Base-by-base conservation (phyloP, 2,329 filamentous ascomycete species). In the Cordyceps militaris region DNA sequence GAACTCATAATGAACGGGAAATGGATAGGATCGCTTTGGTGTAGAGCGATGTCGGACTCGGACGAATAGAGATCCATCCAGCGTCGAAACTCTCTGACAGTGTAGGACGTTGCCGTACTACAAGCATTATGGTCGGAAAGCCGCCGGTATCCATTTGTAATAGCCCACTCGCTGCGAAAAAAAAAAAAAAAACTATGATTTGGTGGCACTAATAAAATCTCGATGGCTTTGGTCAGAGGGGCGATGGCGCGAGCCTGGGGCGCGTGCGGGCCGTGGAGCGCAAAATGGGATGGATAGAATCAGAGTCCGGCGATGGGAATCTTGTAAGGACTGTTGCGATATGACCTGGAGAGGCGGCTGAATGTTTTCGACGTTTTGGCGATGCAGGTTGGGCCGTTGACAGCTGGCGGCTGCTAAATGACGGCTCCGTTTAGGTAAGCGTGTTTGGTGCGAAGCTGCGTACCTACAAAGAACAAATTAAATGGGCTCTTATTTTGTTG, bases 1-100 rank as follows among this genome's bases (percentile, higher is more conserved):
- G 9, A 50, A 34, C 34, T 28, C 19, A 16, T 57, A 19, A 43
- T 38, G 4, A 42, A 23, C 42, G 24, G 34, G n/a, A 13, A 49
- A 26, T 21, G 16, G 21, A 42, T 14, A 8, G 26, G 32, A 4
- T 49, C 21, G 21, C 40, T 56, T 49, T 11, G 24, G 19, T 21
- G 51, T 36, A n/a, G 36, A 58, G 56, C 56, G 56, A 58, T 58
- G 48, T 58, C 56, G 56, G 56, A 53, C 42, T 52, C 49, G 13
- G 34, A 34, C 19, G 21, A n/a, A 36, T 26, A 49, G 36, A 43
- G 46, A 50, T 49, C 44, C 54, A 56, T 43, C 44, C 36, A 34
- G 43, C 43, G 26, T 57, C 38, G 26, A 30, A 43, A 50, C 47
- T 46, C 11, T 42, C 23, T 5, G 34, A 30, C 16, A 19, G 34